phyloP scores from a whole-genome alignment of 2,329 filamentous ascomycete species.

The Bisporella sp. region DNA sequence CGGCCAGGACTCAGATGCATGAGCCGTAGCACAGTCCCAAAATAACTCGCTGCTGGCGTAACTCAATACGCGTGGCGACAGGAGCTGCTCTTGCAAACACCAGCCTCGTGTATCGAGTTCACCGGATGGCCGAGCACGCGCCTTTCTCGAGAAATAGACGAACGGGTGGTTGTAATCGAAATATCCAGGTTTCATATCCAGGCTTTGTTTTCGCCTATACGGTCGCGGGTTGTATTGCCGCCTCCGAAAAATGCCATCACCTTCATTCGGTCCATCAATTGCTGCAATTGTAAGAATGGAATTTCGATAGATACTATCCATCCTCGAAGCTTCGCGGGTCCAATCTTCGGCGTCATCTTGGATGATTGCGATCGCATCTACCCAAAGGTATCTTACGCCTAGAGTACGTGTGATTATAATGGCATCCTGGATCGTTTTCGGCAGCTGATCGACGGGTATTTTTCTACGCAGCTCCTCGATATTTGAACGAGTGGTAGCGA shows the following conservation, averaged over 20 bases:
- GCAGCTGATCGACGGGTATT: background rate
- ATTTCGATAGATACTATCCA: no score
- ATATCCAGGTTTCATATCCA: no score
- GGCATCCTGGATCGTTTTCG: background rate
- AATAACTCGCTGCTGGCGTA: background rate
- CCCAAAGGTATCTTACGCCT: background rate
- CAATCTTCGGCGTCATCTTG: background rate
- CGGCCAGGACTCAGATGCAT: background rate
- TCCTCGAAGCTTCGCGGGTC: background rate
- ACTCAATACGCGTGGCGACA: background rate
- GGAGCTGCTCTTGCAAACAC: background rate
- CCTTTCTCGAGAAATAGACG: background rate
- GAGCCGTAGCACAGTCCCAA: background rate
- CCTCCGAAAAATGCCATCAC: background rate
- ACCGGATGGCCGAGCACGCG: background rate
- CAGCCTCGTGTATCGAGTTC: background rate
- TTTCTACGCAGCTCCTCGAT: background rate
- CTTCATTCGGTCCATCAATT: background rate
- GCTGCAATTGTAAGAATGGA: no score
- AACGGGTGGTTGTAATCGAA: background rate
- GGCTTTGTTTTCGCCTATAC: background rate
- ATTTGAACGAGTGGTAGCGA: background rate
- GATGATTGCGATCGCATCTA: background rate
- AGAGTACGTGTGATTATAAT: background rate
- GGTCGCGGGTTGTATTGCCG: background rate